Percentiles rank a stretch among this genome's conserved stretches.
Evolutionary conservation across 768 basidiomycete genomes (phyloP).

Genomic region (Lentinula sp.): DNA sequence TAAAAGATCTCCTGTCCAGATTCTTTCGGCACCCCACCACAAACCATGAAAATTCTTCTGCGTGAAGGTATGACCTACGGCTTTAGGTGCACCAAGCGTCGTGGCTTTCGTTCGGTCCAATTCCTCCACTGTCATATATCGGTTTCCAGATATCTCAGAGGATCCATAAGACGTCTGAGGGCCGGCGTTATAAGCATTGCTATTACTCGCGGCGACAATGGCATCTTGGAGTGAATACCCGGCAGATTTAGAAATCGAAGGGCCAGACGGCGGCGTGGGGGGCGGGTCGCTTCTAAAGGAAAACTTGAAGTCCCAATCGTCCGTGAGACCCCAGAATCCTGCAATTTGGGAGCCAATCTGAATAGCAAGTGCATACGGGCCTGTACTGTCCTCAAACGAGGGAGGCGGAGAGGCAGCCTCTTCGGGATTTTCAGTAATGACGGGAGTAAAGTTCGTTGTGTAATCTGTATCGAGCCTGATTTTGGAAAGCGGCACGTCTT

Average conservation of each 20-base stretch:
- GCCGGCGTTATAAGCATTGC: not conserved
- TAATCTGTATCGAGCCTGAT: constrained; percentile 35
- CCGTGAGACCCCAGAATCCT: constrained; percentile 65
- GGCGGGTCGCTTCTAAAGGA: constrained; percentile 18
- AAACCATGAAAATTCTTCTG: constrained; percentile 71
- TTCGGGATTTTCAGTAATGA: constrained; percentile 11
- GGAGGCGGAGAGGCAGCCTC: constrained; percentile 12
- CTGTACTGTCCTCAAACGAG: constrained; percentile 46
- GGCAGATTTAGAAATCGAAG: constrained; percentile 5
- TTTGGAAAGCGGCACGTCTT: constrained; percentile 33
- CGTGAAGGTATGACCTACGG: constrained; percentile 22
- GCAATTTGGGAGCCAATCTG: constrained; percentile 64
- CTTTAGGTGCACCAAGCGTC: constrained; percentile 11
- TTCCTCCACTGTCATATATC: not conserved
- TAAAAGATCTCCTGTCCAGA: constrained; percentile 83
- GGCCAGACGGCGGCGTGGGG: constrained; percentile 10
- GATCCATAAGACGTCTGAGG: not conserved
- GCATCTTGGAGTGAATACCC: not conserved
- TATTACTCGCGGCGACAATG: constrained; percentile 3
- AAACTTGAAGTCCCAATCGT: constrained; percentile 63
- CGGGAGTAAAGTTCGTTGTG: constrained; percentile 51
- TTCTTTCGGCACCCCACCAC: constrained; percentile 88
- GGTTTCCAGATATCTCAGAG: constrained; percentile 10
- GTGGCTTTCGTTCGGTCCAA: constrained; percentile 17
- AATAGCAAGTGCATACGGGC: constrained; percentile 64